phyloP scores from a whole-genome alignment of 2,329 filamentous ascomycete genomes.

The Nemania diffusa region DNA sequence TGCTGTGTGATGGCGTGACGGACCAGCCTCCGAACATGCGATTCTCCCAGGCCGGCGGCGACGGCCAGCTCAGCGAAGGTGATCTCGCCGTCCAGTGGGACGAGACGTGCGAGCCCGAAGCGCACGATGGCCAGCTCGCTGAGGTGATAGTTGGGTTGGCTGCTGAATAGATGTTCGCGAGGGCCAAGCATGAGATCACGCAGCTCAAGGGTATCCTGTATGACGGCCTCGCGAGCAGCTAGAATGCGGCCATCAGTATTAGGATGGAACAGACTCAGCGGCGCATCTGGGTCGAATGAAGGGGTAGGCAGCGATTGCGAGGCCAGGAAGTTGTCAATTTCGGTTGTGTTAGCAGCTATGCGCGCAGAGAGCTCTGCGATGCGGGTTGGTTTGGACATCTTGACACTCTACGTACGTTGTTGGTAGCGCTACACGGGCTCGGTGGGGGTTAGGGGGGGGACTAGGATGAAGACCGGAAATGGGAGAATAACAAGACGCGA shows the following conservation, averaged over 20 bases:
- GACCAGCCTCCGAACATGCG: neutral
- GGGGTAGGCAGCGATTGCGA: neutral
- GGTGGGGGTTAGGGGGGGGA: too few species aligned
- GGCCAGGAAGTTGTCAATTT: neutral
- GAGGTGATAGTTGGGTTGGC: neutral
- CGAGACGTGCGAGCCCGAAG: neutral
- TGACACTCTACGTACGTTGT: too few species aligned
- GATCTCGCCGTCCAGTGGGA: neutral
- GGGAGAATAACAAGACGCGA: too few species aligned
- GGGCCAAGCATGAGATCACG: neutral
- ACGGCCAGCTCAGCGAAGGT: slow-evolving; percentile 7
- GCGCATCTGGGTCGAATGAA: neutral
- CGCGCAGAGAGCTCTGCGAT: neutral
- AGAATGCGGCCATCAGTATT: neutral
- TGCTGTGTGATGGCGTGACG: slow-evolving; percentile 5
- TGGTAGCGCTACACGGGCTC: too few species aligned
- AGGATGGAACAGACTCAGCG: neutral
- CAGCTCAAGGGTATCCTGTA: neutral
- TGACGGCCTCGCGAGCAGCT: neutral
- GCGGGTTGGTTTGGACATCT: neutral
- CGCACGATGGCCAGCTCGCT: neutral
- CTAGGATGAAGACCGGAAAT: too few species aligned
- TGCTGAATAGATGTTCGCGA: neutral
- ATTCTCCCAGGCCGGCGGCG: neutral
- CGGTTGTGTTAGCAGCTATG: neutral